Percentiles rank a stretch among this genome's conserved stretches.
Evolutionary conservation across 176 grass and related monocot genomes (phyloP).

Genomic region (Avena sativa): DNA sequence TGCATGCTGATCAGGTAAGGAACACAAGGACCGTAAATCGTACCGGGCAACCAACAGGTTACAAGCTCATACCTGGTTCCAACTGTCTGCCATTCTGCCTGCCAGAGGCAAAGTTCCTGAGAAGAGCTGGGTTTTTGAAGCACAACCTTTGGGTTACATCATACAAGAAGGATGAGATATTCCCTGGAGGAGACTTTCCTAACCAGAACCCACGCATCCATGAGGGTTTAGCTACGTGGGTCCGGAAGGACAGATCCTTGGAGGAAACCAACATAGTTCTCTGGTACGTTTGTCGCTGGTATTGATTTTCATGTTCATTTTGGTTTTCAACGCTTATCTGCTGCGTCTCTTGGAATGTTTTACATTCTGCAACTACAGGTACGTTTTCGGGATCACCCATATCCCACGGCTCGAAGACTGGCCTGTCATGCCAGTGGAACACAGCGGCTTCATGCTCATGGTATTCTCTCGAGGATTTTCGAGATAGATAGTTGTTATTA

Average conservation of each 20-base stretch:
- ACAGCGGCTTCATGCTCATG: slow-evolving; percentile 96
- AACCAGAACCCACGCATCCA: slow-evolving; percentile 96
- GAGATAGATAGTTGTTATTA: neutral
- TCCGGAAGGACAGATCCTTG: slow-evolving; percentile 83
- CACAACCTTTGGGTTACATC: slow-evolving; percentile 98
- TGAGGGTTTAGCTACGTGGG: slow-evolving; percentile 97
- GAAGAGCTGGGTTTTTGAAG: slow-evolving; percentile 96
- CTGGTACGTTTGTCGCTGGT: slow-evolving; percentile 53
- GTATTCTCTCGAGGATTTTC: slow-evolving; percentile 39
- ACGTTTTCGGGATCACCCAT: slow-evolving; percentile 92
- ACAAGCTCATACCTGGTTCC: slow-evolving; percentile 90
- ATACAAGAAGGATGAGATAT: slow-evolving; percentile 85
- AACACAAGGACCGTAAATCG: slow-evolving; percentile 94
- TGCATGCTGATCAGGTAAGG: slow-evolving; percentile 63
- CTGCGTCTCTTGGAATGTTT: neutral
- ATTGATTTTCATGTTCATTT: neutral
- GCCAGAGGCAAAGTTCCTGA: slow-evolving; percentile 86
- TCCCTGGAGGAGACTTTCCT: slow-evolving; percentile 94
- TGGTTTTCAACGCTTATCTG: neutral
- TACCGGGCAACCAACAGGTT: slow-evolving; percentile 93
- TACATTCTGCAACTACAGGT: slow-evolving; percentile 52
- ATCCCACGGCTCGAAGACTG: slow-evolving; percentile 99
- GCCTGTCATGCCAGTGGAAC: slow-evolving; percentile 99
- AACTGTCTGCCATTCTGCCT: slow-evolving; percentile 82
- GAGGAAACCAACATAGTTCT: slow-evolving; percentile 98